Percentiles rank a stretch among this genome's conserved stretches.
Evolutionary conservation across 2,329 filamentous ascomycete genomes (phyloP).

Genomic region (Daldinia sp.): DNA sequence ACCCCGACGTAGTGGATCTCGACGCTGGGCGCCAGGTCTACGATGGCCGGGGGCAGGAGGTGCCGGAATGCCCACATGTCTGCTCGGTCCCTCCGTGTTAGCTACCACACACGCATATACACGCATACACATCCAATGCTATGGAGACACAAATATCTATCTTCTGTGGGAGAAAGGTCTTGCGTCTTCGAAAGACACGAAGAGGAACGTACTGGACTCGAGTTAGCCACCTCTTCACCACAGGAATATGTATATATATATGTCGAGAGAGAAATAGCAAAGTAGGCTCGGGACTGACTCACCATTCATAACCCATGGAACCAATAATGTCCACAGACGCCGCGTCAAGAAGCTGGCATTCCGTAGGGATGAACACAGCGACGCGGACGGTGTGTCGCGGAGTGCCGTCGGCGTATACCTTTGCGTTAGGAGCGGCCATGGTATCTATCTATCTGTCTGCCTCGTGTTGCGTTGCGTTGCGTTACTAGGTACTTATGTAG

Average conservation of each 20-base stretch:
- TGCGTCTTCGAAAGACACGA: no score
- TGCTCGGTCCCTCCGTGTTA: background rate
- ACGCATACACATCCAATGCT: no score
- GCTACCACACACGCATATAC: no score
- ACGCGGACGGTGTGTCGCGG: constrained; percentile 54
- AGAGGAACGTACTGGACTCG: constrained; percentile 14
- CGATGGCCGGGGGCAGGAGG: constrained; percentile 54
- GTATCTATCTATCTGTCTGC: constrained; percentile 10
- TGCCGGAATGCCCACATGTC: constrained; percentile 49
- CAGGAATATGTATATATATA: background rate
- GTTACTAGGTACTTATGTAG: no score
- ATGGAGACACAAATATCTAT: no score
- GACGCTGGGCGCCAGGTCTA: constrained; percentile 58
- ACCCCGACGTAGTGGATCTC: constrained; percentile 62
- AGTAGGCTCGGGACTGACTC: constrained; percentile 19
- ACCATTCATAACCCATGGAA: constrained; percentile 57
- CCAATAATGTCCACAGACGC: constrained; percentile 65
- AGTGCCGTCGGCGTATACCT: constrained; percentile 25
- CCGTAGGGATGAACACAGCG: constrained; percentile 63
- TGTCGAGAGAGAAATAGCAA: background rate
- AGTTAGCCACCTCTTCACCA: constrained; percentile 14
- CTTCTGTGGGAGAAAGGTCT: no score
- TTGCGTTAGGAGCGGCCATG: constrained; percentile 27
- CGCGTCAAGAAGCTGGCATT: constrained; percentile 63
- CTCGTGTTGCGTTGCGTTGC: background rate